Percentiles rank a stretch among this genome's conserved stretches.
Evolutionary conservation across 2,329 filamentous ascomycete genomes (phyloP).

Genomic region (Ascochyta koolunga): DNA sequence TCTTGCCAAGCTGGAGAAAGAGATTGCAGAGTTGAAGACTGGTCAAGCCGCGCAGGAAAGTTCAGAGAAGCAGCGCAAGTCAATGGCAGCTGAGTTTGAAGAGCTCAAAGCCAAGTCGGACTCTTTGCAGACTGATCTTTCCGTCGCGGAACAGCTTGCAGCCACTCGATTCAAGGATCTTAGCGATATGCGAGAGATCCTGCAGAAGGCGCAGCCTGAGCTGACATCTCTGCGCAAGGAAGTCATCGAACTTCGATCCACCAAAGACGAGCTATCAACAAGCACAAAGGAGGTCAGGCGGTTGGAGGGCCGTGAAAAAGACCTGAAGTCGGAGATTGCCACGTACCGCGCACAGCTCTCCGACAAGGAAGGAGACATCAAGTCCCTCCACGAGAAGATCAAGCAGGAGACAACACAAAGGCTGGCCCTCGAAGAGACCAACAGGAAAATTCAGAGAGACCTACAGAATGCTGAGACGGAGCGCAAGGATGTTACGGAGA

Average conservation of each 20-base stretch:
- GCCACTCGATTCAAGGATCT: conserved; percentile 88
- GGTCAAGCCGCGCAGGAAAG: conserved; percentile 55
- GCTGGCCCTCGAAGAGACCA: conserved; percentile 77
- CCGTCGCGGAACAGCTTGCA: conserved; percentile 83
- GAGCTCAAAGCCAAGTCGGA: conserved; percentile 73
- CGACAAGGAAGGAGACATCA: conserved; percentile 80
- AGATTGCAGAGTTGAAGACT: conserved; percentile 65
- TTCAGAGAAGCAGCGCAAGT: conserved; percentile 59
- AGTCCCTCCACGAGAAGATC: conserved; percentile 77
- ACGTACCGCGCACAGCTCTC: conserved; percentile 71
- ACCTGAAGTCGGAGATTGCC: conserved; percentile 75
- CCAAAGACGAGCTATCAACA: conserved; percentile 74
- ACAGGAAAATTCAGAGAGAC: conserved; percentile 75
- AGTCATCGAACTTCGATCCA: conserved; percentile 72
- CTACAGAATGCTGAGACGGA: conserved; percentile 78
- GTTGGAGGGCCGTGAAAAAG: conserved; percentile 83
- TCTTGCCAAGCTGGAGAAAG: conserved; percentile 72
- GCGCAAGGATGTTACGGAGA: conserved; percentile 76
- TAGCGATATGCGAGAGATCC: conserved; percentile 75
- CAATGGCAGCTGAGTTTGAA: conserved; percentile 69
- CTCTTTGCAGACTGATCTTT: conserved; percentile 79
- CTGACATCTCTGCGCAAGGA: conserved; percentile 79
- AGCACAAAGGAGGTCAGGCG: conserved; percentile 69
- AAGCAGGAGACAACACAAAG: conserved; percentile 74
- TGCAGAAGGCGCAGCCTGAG: conserved; percentile 87